These are phyloP conservation scores for Pueraria montana DNA, from an alignment of 306 rosid species.

Conservation along the genomic window DNA sequence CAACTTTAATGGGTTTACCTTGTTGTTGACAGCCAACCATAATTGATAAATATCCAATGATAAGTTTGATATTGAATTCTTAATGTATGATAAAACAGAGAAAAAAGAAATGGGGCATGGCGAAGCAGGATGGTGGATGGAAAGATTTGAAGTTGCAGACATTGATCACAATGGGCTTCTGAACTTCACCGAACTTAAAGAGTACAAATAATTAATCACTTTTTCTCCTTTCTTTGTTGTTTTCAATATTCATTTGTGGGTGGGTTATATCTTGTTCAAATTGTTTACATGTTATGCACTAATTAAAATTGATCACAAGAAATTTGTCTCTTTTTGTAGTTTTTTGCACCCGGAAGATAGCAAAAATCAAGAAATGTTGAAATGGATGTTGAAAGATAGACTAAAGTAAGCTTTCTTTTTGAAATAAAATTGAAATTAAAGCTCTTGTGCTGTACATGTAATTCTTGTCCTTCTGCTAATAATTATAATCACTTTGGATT, in stretches of 20 bases:
- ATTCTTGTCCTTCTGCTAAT: neutral
- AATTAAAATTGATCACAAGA: neutral
- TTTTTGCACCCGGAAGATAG: conserved; percentile 89
- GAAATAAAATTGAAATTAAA: neutral
- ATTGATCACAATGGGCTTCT: conserved; percentile 63
- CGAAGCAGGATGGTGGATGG: conserved; percentile 90
- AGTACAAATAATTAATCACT: conserved; percentile 47
- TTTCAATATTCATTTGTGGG: neutral
- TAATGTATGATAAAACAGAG: conserved; percentile 51
- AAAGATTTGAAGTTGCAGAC: conserved; percentile 70
- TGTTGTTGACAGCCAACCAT: no score
- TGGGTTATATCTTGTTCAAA: neutral
- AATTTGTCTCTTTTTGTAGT: conserved; percentile 49
- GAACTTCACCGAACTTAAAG: conserved; percentile 72
- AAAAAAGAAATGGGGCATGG: conserved; percentile 64
- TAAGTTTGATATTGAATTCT: neutral
- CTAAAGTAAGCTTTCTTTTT: conserved; percentile 55
- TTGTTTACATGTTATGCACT: neutral
- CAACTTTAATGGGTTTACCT: no score
- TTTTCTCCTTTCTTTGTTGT: neutral
- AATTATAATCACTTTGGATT: neutral
- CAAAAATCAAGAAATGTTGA: conserved; percentile 54
- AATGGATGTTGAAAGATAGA: conserved; percentile 72
- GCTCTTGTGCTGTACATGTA: neutral
- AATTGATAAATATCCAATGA: neutral